phyloP scores from a whole-genome alignment of 2,329 filamentous ascomycete genomes.

The Aspergillus ruber region DNA sequence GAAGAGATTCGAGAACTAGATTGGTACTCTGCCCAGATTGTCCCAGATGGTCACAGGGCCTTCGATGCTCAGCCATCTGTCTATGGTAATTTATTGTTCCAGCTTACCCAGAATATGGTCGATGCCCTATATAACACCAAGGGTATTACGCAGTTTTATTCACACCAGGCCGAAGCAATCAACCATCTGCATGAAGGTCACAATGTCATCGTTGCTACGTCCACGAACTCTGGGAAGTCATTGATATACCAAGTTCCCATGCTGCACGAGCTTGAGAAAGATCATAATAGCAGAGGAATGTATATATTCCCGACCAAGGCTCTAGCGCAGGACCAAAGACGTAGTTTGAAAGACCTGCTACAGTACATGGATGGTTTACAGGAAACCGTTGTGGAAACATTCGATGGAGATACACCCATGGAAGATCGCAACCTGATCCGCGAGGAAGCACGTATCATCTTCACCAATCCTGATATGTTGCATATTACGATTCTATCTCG shows the following conservation, averaged over 20 bases:
- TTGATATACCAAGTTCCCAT: conserved; percentile 97
- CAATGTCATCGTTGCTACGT: conserved; percentile 88
- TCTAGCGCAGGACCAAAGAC: conserved; percentile 84
- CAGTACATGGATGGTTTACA: conserved; percentile 72
- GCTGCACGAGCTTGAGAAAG: conserved; percentile 73
- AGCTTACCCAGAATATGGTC: conserved; percentile 84
- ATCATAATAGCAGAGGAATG: conserved; percentile 74
- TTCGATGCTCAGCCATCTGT: conserved; percentile 79
- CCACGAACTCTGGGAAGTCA: conserved; percentile 93
- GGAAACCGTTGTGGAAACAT: conserved; percentile 77
- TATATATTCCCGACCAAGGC: conserved; percentile 99
- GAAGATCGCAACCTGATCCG: conserved; percentile 68
- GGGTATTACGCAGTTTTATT: conserved; percentile 77
- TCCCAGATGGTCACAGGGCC: conserved; percentile 84
- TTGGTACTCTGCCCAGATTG: conserved; percentile 90
- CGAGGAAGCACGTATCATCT: conserved; percentile 85
- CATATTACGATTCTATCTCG: conserved; percentile 90
- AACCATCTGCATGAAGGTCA: conserved; percentile 76
- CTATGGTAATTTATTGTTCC: conserved; percentile 76
- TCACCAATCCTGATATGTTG: conserved; percentile 97
- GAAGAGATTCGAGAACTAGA: conserved; percentile 71
- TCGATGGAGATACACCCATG: conserved; percentile 92
- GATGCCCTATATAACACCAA: conserved; percentile 92
- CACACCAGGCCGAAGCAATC: conserved; percentile 89
- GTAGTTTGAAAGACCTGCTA: conserved; percentile 80